Percentiles rank a stretch among this genome's conserved stretches.
Conservation (phyloP, 75 land plant species). For the Sequoiadendron giganteum region DNA sequence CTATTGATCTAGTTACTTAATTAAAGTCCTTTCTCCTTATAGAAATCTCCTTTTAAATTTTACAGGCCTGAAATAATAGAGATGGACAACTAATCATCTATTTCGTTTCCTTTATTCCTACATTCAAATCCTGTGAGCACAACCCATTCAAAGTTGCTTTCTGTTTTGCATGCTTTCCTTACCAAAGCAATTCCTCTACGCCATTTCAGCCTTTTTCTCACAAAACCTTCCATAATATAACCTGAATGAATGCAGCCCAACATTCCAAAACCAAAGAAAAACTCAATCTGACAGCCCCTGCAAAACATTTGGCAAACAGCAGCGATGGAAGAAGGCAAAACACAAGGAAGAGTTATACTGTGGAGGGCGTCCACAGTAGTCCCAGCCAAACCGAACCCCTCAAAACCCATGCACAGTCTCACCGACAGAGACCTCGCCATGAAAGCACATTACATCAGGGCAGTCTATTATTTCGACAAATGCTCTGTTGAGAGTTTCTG, state of each 20-base stretch:
- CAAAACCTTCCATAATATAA: not conserved
- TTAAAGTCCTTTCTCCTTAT: no score
- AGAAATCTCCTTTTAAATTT: no score
- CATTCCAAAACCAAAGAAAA: not conserved
- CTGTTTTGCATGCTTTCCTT: not conserved
- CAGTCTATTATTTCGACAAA: constrained; percentile 43
- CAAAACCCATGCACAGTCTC: constrained; percentile 23
- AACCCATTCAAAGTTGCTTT: not conserved
- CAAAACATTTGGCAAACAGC: not conserved
- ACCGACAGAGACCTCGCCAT: constrained; percentile 50
- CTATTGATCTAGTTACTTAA: no score
- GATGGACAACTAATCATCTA: no score
- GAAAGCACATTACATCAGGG: constrained; percentile 55
- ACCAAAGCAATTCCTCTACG: not conserved
- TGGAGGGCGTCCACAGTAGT: constrained; percentile 46
- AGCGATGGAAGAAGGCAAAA: not conserved
- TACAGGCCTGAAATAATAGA: no score
- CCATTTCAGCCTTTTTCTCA: not conserved
- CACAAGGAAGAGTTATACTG: not conserved
- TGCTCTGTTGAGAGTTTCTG: constrained; percentile 14
- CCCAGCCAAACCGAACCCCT: constrained; percentile 31
- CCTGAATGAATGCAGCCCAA: not conserved
- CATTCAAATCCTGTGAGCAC: not conserved
- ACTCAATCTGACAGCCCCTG: not conserved
- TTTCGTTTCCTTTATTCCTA: no score